Percentiles rank a stretch among this genome's conserved stretches.
phyloP scores from a whole-genome alignment of 257 asterid genomes.

The Handroanthus guayacan region DNA sequence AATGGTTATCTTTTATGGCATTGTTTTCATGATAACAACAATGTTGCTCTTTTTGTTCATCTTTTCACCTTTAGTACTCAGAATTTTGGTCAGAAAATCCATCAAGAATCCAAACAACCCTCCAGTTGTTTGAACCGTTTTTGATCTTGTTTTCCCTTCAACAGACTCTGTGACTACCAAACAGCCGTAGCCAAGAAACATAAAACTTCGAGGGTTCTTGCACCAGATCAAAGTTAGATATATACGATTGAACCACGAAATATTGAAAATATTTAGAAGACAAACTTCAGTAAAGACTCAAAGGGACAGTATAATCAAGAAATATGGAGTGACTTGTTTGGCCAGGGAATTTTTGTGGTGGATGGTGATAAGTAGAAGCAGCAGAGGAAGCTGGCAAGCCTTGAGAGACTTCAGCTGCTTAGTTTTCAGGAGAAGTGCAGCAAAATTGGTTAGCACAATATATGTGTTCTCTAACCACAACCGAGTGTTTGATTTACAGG shows the following conservation, averaged over 20 bases:
- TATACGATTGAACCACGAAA: slow-evolving; percentile 64
- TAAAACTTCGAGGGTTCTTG: slow-evolving; percentile 53
- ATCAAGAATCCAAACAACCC: slow-evolving; percentile 49
- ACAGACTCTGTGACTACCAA: slow-evolving; percentile 58
- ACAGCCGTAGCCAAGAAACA: slow-evolving; percentile 46
- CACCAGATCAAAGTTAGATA: slow-evolving; percentile 60
- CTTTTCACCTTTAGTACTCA: slow-evolving; percentile 40
- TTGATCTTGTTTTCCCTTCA: slow-evolving; percentile 61
- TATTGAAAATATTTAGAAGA: slow-evolving; percentile 64
- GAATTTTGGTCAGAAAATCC: slow-evolving; percentile 57
- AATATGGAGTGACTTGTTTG: slow-evolving; percentile 56
- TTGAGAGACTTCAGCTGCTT: slow-evolving; percentile 73
- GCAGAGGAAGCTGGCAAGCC: slow-evolving; percentile 76
- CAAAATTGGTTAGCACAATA: slow-evolving; percentile 50
- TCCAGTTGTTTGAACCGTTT: slow-evolving; percentile 74
- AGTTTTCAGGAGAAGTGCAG: slow-evolving; percentile 63
- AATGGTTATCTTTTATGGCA: slow-evolving; percentile 46
- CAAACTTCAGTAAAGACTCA: slow-evolving; percentile 55
- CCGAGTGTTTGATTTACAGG: slow-evolving; percentile 68
- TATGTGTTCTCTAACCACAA: slow-evolving; percentile 36
- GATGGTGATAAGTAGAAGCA: slow-evolving; percentile 83
- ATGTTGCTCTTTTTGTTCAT: slow-evolving; percentile 32
- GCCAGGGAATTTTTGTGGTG: slow-evolving; percentile 68
- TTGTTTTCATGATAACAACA: slow-evolving; percentile 33
- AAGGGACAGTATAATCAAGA: slow-evolving; percentile 62